A percentile compares a stretch with the other conserved stretches of the same genome.
These are phyloP conservation scores for barrel medic (Medicago truncatula) DNA, from an alignment of 306 rosid species.

Conservation along the genomic window MtrunA17r5.0-ANR NC_053049.1:36890501-36891000, in stretches of 20 bases:
- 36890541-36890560: too few relatives aligned
- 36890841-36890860: conserved; percentile 1
- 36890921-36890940: conserved; percentile 9
- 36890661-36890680: too few relatives aligned
- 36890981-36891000: conserved; percentile 10
- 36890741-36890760: conserved; percentile 18
- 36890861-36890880: conserved; percentile 46
- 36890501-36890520: too few relatives aligned
- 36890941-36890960: conserved; percentile 50
- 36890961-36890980: conserved; percentile 37
- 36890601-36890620: too few relatives aligned
- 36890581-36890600: too few relatives aligned
- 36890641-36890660: too few relatives aligned
- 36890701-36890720: not conserved
- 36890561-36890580: too few relatives aligned
- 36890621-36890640: too few relatives aligned
- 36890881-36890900: conserved; percentile 48
- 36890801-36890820: conserved; percentile 40
- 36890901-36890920: conserved; percentile 43
- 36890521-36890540: too few relatives aligned
- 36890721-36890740: not conserved
- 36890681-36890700: too few relatives aligned
- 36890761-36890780: conserved; percentile 38
- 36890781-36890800: conserved; percentile 26
- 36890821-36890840: conserved; percentile 28